These are phyloP conservation scores for Mortierella alpina DNA, from an alignment of 192 early-diverging fungal species.

Conservation along the genomic window DNA sequence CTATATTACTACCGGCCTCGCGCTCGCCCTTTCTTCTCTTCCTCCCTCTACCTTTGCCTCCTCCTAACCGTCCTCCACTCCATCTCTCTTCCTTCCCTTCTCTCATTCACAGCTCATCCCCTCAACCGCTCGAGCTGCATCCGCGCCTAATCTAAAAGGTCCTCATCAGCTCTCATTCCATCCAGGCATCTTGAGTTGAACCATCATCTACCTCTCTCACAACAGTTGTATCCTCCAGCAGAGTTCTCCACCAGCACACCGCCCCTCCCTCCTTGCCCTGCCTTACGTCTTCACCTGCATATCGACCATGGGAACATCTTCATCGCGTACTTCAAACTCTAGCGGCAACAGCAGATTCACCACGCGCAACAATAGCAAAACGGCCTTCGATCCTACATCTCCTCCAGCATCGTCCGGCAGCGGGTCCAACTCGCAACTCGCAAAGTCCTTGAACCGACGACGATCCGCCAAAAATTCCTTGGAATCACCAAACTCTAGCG, in stretches of 20 bases:
- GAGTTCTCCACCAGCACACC: neutral
- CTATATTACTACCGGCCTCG: neutral
- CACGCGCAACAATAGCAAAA: conserved; percentile 22
- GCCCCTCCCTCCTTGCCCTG: neutral
- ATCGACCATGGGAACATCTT: conserved; percentile 27
- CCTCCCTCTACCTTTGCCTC: neutral
- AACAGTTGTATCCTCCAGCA: neutral
- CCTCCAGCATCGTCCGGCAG: neutral
- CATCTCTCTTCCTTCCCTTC: neutral
- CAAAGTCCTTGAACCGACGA: conserved; percentile 35
- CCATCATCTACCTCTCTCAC: neutral
- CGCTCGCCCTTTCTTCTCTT: neutral
- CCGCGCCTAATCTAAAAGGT: no score
- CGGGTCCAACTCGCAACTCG: conserved; percentile 2
- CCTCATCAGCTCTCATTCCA: neutral
- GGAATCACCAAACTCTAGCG: conserved; percentile 11
- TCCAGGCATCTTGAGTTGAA: neutral
- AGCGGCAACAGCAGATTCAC: conserved; percentile 6
- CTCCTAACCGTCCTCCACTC: neutral
- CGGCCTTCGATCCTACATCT: conserved; percentile 4
- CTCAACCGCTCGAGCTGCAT: neutral
- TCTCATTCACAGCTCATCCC: neutral
- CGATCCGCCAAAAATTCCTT: conserved; percentile 22
- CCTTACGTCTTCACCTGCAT: neutral
- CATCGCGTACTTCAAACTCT: conserved; percentile 14